Conservation (phyloP, 345 rosid genomes). For the Moricandia arvensis region DNA sequence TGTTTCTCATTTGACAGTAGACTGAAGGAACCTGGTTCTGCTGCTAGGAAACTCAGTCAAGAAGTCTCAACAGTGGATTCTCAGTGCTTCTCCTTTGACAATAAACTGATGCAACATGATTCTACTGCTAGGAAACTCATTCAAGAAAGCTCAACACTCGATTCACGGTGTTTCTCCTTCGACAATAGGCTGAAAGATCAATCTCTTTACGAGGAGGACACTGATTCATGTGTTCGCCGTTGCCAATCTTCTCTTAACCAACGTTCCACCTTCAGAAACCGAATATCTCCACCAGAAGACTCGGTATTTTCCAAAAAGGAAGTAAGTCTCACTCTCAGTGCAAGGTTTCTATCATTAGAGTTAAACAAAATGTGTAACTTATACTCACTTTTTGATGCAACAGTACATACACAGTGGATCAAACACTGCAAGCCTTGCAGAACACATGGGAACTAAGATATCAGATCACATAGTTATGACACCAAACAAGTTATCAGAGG, state of each 20-base stretch:
- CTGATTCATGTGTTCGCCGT: slow-evolving; percentile 67
- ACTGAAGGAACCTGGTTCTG: slow-evolving; percentile 14
- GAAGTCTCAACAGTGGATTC: slow-evolving; percentile 41
- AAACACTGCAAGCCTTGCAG: slow-evolving; percentile 77
- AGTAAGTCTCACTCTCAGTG: slow-evolving; percentile 44
- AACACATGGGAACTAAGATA: slow-evolving; percentile 81
- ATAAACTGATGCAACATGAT: slow-evolving; percentile 7
- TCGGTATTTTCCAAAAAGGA: no score
- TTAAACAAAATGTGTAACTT: slow-evolving; percentile 4
- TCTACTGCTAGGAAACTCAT: slow-evolving; percentile 27
- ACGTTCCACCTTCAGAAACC: slow-evolving; percentile 50
- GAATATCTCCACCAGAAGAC: slow-evolving; percentile 47
- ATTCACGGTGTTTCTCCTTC: slow-evolving; percentile 43
- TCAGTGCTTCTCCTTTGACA: slow-evolving; percentile 40
- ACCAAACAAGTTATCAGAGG: slow-evolving; percentile 90
- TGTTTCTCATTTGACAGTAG: slow-evolving; percentile 33
- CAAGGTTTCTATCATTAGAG: not conserved
- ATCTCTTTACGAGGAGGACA: slow-evolving; percentile 38
- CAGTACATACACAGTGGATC: slow-evolving; percentile 75
- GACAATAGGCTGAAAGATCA: slow-evolving; percentile 48
- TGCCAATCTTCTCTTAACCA: slow-evolving; percentile 86
- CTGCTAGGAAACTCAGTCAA: slow-evolving; percentile 23
- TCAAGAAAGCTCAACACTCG: slow-evolving; percentile 44
- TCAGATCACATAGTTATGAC: slow-evolving; percentile 83
- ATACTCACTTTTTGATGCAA: slow-evolving; percentile 15